Evolutionary conservation across 2,329 filamentous ascomycete genomes (phyloP).

Genomic region (Leptodontidium sp.): DNA sequence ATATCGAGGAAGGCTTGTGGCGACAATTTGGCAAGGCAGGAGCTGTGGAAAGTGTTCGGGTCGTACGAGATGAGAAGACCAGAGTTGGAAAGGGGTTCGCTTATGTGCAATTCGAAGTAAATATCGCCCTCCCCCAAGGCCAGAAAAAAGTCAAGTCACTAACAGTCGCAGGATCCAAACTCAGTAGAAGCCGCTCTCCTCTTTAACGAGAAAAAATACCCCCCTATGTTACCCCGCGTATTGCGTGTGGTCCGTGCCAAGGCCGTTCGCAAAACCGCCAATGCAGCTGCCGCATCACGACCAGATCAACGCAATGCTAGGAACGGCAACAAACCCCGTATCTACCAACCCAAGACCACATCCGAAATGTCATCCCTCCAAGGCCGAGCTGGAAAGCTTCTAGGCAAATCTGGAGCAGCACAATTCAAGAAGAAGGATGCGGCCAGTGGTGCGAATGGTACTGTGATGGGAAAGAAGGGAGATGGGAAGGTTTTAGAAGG

Average conservation of each 20-base stretch:
- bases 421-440: conserved; percentile 44
- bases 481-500: conserved; percentile 39
- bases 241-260: conserved; percentile 84
- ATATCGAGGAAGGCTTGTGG: conserved; percentile 94
- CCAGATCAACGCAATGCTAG: conserved; percentile 48
- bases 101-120: conserved; percentile 90
- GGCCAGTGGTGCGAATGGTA: conserved; percentile 43
- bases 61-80: conserved; percentile 88
- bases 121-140: conserved; percentile 43
- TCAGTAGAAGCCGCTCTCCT: conserved; percentile 90
- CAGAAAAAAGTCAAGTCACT: conserved; percentile 26
- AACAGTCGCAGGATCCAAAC: conserved; percentile 71
- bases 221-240: conserved; percentile 88
- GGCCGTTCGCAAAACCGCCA: conserved; percentile 50
- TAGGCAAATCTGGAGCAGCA: conserved; percentile 73
- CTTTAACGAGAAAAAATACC: conserved; percentile 89
- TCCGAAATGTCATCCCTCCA: conserved; percentile 74
- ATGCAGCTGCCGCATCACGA: conserved; percentile 35
- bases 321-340: conserved; percentile 42
- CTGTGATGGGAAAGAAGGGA: conserved; percentile 35
- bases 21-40: conserved; percentile 79
- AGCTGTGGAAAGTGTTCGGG: conserved; percentile 90
- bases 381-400: conserved; percentile 77
- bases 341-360: conserved; percentile 75
- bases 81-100: conserved; percentile 96